Evolutionary conservation across 805 yeast genomes (phyloP).

Genomic region (Candida boleticola): DNA sequence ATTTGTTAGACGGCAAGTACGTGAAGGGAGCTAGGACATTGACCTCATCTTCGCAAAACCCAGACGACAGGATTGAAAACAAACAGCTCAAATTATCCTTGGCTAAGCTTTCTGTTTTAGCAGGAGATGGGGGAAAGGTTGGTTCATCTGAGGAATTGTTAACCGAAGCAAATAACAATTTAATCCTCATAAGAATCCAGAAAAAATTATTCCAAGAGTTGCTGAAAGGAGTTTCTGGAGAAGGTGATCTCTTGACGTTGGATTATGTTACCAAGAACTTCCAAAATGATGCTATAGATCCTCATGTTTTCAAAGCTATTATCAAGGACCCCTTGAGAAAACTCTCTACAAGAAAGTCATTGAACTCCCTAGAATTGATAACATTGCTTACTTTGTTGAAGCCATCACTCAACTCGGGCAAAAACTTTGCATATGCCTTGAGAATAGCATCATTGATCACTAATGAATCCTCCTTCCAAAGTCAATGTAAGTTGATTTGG

Average conservation of each 20-base stretch:
- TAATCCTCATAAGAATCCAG: slow-evolving; percentile 52
- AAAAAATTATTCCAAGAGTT: slow-evolving; percentile 25
- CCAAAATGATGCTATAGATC: slow-evolving; percentile 15
- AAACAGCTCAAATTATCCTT: slow-evolving; percentile 61
- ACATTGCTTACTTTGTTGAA: slow-evolving; percentile 50
- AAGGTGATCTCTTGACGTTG: slow-evolving; percentile 8
- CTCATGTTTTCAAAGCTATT: slow-evolving; percentile 10
- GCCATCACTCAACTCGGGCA: slow-evolving; percentile 20
- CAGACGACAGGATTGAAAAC: slow-evolving; percentile 28
- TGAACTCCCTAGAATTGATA: slow-evolving; percentile 47
- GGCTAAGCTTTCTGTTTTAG: slow-evolving; percentile 66
- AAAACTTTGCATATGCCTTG: slow-evolving; percentile 42
- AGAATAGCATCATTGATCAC: slow-evolving; percentile 44
- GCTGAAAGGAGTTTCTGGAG: slow-evolving; percentile 13
- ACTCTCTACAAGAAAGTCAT: slow-evolving; percentile 35
- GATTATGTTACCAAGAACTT: slow-evolving; percentile 15
- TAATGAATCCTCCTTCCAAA: slow-evolving; percentile 22
- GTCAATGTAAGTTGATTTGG: slow-evolving; percentile 46
- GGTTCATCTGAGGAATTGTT: slow-evolving; percentile 23
- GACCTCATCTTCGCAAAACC: slow-evolving; percentile 34
- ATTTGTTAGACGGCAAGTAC: slow-evolving; percentile 52
- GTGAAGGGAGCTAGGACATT: slow-evolving; percentile 49
- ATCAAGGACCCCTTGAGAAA: slow-evolving; percentile 22
- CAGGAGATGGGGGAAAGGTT: slow-evolving; percentile 23
- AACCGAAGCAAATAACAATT: slow-evolving; percentile 47